A percentile compares a stretch with the other conserved stretches of the same genome.
phyloP scores from a whole-genome alignment of 1,284 basidiomycete species.

The Pulveroboletus sp. region DNA sequence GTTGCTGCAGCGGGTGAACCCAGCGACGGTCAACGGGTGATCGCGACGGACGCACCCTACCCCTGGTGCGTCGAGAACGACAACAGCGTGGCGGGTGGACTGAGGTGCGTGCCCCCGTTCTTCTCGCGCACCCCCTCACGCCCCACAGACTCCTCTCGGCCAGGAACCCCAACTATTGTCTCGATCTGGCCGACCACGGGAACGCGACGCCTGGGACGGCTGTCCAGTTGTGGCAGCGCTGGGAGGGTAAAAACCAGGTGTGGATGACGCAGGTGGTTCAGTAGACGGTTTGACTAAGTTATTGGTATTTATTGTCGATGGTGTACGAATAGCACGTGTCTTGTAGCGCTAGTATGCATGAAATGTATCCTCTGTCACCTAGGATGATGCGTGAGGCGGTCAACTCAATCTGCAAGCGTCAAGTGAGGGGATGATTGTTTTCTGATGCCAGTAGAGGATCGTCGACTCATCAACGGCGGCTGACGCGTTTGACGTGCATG shows the following conservation, averaged over 20 bases:
- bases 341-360: too few species aligned
- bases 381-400: too few species aligned
- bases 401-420: too few species aligned
- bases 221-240: conserved; percentile 32
- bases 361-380: too few species aligned
- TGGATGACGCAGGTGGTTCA: conserved; percentile 26
- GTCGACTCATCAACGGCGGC: too few species aligned
- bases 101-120: conserved; percentile 9
- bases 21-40: conserved; percentile 26
- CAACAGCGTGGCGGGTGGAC: not conserved
- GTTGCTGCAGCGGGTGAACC: conserved; percentile 35
- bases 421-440: too few species aligned
- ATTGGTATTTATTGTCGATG: too few species aligned
- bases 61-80: conserved; percentile 41
- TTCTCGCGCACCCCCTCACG: too few species aligned
- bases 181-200: conserved; percentile 36
- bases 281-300: not conserved
- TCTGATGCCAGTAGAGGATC: too few species aligned
- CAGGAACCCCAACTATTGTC: conserved; percentile 14
- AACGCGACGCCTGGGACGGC: conserved; percentile 30
- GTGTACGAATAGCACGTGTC: too few species aligned
- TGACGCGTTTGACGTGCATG: too few species aligned
- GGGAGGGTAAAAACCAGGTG: conserved; percentile 31
- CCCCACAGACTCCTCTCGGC: conserved; percentile 25
- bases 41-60: conserved; percentile 35